A percentile compares a stretch with the other conserved stretches of the same genome.
phyloP scores from a whole-genome alignment of 495 filamentous ascomycete species.

The Neurospora sp. region DNA sequence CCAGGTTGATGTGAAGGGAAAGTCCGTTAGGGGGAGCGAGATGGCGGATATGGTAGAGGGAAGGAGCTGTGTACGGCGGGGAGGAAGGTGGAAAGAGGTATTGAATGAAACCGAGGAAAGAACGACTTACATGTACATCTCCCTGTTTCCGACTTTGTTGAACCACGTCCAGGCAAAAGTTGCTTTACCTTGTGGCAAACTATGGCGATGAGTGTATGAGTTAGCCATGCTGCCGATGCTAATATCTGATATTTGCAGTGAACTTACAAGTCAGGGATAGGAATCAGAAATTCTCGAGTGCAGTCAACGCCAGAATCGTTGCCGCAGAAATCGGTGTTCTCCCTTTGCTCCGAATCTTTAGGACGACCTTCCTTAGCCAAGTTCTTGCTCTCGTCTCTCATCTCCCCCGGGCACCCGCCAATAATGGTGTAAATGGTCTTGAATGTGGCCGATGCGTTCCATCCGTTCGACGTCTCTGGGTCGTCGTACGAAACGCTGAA shows the following conservation, averaged over 20 bases:
- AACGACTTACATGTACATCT: slow-evolving; percentile 43
- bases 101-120: background rate
- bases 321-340: slow-evolving; percentile 13
- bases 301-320: slow-evolving; percentile 18
- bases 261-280: slow-evolving; percentile 15
- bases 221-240: too few species aligned
- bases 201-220: background rate
- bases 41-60: background rate
- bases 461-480: slow-evolving; percentile 30
- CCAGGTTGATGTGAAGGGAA: too few species aligned
- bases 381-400: slow-evolving; percentile 26
- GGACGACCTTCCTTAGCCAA: slow-evolving; percentile 9
- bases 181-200: slow-evolving; percentile 19
- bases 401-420: slow-evolving; percentile 50
- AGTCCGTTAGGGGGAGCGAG: background rate
- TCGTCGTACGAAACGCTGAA: slow-evolving; percentile 61
- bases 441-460: slow-evolving; percentile 33
- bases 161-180: slow-evolving; percentile 54
- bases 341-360: slow-evolving; percentile 9
- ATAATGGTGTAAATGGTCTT: slow-evolving; percentile 65
- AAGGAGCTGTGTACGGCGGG: background rate
- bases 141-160: slow-evolving; percentile 44
- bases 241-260: background rate
- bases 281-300: slow-evolving; percentile 17
- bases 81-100: too few species aligned